Evolutionary conservation across 352 stramenopile genomes (phyloP).

Genomic region (Nothophytophthora sp.): DNA sequence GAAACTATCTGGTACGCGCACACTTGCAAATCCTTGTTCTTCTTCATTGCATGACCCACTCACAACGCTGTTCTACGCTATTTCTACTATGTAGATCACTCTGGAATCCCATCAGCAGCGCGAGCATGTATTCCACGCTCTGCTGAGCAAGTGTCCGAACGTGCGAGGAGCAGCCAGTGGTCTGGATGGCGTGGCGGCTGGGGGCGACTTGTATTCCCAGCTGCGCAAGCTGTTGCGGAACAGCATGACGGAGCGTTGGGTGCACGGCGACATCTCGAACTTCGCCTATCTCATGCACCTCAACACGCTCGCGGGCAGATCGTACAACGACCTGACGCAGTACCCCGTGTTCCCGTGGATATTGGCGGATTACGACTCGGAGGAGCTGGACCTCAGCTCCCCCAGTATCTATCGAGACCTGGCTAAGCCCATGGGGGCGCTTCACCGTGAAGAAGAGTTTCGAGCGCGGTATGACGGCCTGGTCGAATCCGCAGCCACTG

Average conservation of each 20-base stretch:
- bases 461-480: constrained; percentile 66
- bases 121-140: constrained; percentile 72
- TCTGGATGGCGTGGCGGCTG: constrained; percentile 46
- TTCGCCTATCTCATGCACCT: constrained; percentile 98
- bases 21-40: neutral
- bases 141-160: constrained; percentile 73
- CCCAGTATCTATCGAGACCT: constrained; percentile 94
- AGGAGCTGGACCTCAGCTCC: constrained; percentile 94
- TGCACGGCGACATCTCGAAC: constrained; percentile 70
- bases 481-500: constrained; percentile 24
- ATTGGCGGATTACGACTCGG: constrained; percentile 94
- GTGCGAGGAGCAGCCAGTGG: constrained; percentile 65
- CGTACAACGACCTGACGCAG: constrained; percentile 98
- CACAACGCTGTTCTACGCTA: neutral
- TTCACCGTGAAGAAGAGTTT: constrained; percentile 92
- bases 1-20: constrained; percentile 71
- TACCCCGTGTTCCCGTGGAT: constrained; percentile 99
- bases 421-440: constrained; percentile 96
- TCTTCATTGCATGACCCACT: neutral
- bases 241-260: constrained; percentile 80
- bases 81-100: constrained; percentile 43
- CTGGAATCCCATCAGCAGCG: constrained; percentile 65
- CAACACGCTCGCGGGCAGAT: constrained; percentile 96
- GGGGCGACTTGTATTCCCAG: constrained; percentile 67
- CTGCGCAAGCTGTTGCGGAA: constrained; percentile 69